Conservation (phyloP, 2,329 filamentous ascomycete genomes). For the Thelonectria rubi region DNA sequence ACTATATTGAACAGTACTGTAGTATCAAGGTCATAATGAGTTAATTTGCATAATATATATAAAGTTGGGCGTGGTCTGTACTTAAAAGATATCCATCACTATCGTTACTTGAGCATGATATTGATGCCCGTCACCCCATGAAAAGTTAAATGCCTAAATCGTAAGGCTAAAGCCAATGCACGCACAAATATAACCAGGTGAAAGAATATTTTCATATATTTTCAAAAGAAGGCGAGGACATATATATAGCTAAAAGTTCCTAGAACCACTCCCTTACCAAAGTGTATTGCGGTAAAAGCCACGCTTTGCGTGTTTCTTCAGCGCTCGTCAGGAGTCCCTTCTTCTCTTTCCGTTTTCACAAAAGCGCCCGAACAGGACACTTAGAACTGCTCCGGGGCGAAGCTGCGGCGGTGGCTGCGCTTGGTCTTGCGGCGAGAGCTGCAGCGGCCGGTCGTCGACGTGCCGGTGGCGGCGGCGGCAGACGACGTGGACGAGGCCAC, state of each 20-base stretch:
- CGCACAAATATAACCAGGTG: not conserved
- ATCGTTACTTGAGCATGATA: no score
- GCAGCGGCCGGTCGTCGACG: constrained; percentile 3
- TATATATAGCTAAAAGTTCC: constrained; percentile 44
- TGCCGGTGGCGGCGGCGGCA: constrained; percentile 14
- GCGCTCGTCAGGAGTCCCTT: constrained; percentile 12
- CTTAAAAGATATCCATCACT: no score
- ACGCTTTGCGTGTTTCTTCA: constrained; percentile 29
- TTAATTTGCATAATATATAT: no score
- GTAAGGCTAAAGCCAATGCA: no score
- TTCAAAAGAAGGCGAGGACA: constrained; percentile 36
- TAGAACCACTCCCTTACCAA: constrained; percentile 30
- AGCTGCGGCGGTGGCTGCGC: constrained; percentile 39
- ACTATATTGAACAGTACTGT: no score
- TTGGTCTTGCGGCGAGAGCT: constrained; percentile 35
- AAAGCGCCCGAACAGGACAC: not conserved
- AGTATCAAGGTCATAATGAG: no score
- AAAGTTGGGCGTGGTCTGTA: no score
- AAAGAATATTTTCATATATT: constrained; percentile 21
- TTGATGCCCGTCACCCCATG: no score
- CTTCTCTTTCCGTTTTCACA: not conserved
- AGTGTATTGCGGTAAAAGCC: constrained; percentile 26
- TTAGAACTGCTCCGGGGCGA: constrained; percentile 23
- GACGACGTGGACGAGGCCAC: constrained; percentile 23
- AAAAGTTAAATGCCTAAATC: no score